Evolutionary conservation across 257 asterid species (phyloP).

Genomic region (Dorcoceras hygrometricum): DNA sequence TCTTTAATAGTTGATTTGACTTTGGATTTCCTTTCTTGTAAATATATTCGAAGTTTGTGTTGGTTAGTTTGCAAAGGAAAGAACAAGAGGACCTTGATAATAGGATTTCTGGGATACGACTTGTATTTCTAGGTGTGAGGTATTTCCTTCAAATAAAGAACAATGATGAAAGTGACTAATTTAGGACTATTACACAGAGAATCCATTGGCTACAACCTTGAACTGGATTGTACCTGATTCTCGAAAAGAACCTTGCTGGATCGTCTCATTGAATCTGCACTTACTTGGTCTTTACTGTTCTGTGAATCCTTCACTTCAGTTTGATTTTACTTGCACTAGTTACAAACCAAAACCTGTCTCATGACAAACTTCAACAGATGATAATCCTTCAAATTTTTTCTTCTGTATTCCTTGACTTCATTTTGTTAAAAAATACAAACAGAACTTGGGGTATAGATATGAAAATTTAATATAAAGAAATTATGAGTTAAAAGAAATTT

Average conservation of each 20-base stretch:
- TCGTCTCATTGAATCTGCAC: not conserved
- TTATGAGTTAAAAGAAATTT: too few species aligned
- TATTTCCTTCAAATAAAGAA: conserved; percentile 15
- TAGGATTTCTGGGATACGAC: conserved; percentile 13
- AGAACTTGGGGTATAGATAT: not conserved
- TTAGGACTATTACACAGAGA: conserved; percentile 11
- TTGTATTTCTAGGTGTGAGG: conserved; percentile 4
- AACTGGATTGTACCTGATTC: conserved; percentile 20
- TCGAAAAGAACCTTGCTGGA: conserved; percentile 5
- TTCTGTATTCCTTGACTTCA: not conserved
- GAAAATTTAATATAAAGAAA: not conserved
- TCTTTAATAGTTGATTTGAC: conserved; percentile 10
- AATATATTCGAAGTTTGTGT: not conserved
- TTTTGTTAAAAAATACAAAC: conserved; percentile 4
- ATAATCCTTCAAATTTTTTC: not conserved
- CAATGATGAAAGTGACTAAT: conserved; percentile 18
- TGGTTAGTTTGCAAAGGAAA: conserved; percentile 18
- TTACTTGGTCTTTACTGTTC: conserved; percentile 12
- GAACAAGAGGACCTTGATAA: not conserved
- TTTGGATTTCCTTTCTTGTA: not conserved
- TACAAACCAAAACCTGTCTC: not conserved
- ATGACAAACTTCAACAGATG: not conserved
- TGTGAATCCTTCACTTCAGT: conserved; percentile 11
- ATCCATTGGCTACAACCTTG: conserved; percentile 20
- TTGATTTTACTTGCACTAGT: conserved; percentile 6